Base-by-base conservation (phyloP, 1,284 basidiomycete genomes). In the Irpex sp. region DNA sequence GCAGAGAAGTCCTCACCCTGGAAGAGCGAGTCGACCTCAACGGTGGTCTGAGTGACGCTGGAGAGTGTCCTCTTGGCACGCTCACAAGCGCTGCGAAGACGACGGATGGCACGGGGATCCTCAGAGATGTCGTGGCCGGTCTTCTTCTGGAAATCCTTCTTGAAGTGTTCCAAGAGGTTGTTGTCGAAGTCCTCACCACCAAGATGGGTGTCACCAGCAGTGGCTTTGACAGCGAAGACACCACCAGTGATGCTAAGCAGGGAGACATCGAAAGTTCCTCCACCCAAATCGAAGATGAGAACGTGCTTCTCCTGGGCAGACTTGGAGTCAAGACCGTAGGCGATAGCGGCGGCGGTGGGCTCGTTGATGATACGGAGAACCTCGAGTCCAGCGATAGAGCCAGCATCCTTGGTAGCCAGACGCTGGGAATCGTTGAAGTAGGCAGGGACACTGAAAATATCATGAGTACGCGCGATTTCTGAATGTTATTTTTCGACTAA, bases 111-210 rank as follows among this genome's bases (percentile, higher is more conserved):
- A 85, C 97, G 94, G 69, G 96, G 80, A 81, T 99, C 96, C 55
- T 92, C 94, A 57, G 94, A 94, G 79, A 99, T 97, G 80, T 99
- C 97, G 73, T 89, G 85, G 85, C 97, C 94, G 78, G 94, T 92
- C 86, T 98, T 99, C 75, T 89, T 87, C 89, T 97, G 96, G 90
- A 98, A 98, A 82, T 98, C 96, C 78, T 94, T 94, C 83, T 95
- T 94, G 84, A 99, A 97, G 88, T 96, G 92, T 66, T 99, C 94
- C 68, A 99, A 82, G 71, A 99, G 90, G 74, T 93, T 87, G 83
- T 98, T 98, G 83, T 99, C 97, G 75, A 98, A 99, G 78, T 97
- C 94, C 81, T 97, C 95, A 82, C 94, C 94, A 82, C 95, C 96
- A 78, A 98, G 85, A 81, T 98, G 96, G 69, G 96, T 98, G 82